Percentiles rank a stretch among this genome's conserved stretches.
Evolutionary conservation across 371 early-diverging fungal species (phyloP).

Genomic region (Nematocida sp.): DNA sequence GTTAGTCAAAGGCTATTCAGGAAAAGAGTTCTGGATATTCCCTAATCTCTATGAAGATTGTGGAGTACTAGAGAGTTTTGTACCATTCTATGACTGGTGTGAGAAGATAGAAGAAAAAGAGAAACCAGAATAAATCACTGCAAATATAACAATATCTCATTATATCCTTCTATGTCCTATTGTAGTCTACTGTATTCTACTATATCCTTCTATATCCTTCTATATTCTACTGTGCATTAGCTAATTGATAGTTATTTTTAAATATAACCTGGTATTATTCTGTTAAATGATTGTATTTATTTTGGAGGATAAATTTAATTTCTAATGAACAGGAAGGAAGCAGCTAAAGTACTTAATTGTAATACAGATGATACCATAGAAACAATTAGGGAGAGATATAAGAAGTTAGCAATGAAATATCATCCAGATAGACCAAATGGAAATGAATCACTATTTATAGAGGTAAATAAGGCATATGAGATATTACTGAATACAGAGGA

Average conservation of each 20-base stretch:
- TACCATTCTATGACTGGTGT: conserved; percentile 80
- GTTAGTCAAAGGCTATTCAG: conserved; percentile 70
- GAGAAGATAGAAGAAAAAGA: conserved; percentile 36
- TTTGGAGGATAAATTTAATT: background rate
- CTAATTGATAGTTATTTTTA: too few relatives aligned
- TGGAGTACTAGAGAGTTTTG: conserved; percentile 89
- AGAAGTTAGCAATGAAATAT: conserved; percentile 72
- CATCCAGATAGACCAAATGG: conserved; percentile 79
- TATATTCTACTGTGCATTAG: too few relatives aligned
- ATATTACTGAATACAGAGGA: conserved; percentile 22
- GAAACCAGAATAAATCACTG: conserved; percentile 26
- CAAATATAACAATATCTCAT: too few relatives aligned
- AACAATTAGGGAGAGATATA: conserved; percentile 82
- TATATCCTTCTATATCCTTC: too few relatives aligned
- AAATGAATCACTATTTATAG: conserved; percentile 66
- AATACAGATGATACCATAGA: conserved; percentile 70
- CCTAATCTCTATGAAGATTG: conserved; percentile 96
- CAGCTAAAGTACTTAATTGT: conserved; percentile 77
- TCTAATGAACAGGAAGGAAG: conserved; percentile 43
- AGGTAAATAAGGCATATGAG: conserved; percentile 54
- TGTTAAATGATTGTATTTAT: background rate
- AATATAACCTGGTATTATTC: background rate
- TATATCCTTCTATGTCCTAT: too few relatives aligned
- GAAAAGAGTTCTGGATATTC: conserved; percentile 93
- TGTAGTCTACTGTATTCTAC: too few relatives aligned